Conservation (phyloP, 805 yeast species). For the Cyberlindnera japonica region DNA sequence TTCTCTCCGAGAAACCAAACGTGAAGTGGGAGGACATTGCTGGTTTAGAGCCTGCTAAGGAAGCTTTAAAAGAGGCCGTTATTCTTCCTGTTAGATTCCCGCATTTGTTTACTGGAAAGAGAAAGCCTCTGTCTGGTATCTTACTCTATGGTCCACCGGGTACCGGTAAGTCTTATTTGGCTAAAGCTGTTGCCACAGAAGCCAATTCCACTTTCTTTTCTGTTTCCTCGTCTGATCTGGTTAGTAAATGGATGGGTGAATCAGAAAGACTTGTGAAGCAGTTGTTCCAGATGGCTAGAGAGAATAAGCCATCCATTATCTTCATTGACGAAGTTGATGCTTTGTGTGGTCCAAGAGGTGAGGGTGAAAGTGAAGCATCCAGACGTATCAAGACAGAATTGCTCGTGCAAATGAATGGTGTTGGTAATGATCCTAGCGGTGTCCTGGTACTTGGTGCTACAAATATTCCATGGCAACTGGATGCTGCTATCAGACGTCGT, state of each 20-base stretch:
- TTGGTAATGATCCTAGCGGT: constrained; percentile 90
- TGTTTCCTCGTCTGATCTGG: constrained; percentile 93
- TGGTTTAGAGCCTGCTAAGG: constrained; percentile 92
- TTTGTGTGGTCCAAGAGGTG: constrained; percentile 96
- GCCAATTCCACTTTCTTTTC: constrained; percentile 96
- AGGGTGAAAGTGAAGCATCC: constrained; percentile 94
- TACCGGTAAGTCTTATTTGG: constrained; percentile 94
- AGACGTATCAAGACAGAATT: constrained; percentile 95
- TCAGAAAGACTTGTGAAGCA: constrained; percentile 95
- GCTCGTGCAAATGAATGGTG: constrained; percentile 98
- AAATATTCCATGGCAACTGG: constrained; percentile 98
- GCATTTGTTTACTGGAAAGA: constrained; percentile 88
- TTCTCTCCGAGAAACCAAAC: constrained; percentile 86
- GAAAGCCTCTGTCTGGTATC: constrained; percentile 91
- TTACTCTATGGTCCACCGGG: constrained; percentile 92
- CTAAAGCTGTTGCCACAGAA: constrained; percentile 98
- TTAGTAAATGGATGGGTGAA: constrained; percentile 99
- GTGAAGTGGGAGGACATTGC: constrained; percentile 95
- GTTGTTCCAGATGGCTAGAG: constrained; percentile 92
- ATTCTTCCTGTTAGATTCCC: constrained; percentile 95
- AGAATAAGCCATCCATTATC: constrained; percentile 90
- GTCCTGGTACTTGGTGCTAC: constrained; percentile 96
- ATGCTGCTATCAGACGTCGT: constrained; percentile 95
- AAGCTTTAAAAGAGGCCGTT: constrained; percentile 95
- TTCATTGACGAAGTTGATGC: constrained; percentile 99